Evolutionary conservation across 2,329 filamentous ascomycete genomes (phyloP), one percentile per base, ranked within the genome.

Genomic region (Ceratocystis destructans): DNA sequence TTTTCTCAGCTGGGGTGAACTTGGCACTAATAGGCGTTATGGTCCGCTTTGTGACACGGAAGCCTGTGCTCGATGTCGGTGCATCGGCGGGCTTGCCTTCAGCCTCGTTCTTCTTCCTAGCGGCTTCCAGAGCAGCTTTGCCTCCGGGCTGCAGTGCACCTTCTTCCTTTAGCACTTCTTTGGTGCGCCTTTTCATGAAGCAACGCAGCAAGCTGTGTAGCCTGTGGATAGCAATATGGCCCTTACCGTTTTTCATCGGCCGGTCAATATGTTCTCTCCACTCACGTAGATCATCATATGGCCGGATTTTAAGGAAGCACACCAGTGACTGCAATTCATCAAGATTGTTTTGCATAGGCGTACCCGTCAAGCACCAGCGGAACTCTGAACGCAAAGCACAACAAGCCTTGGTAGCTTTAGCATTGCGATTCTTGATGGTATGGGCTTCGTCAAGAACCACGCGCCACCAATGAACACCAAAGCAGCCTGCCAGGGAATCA

Each of bases 151-250:
- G 88, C 20, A 95, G 78, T 0, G 89, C 90, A 10, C 90, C 89
- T 10, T 90, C 90, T 71, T 90, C 82, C 76, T 94, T 96, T 68
- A 99, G 78, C n/a, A 99, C 90, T 25, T 96, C 91, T 76, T 99
- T 99, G 7, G 92, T 97, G 53, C 94, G 86, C n/a, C 94, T 87
- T 78, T 97, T 96, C 94, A 99, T 99, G 77, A 96, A 96, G 66
- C 91, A 93, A 65, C 89, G 87, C 3, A 99, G 79, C 69, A 96
- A 85, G 66, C 88, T 85, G 70, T 96, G 91, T 41, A 99, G 79
- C 57, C 94, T 84, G 63, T 86, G 83, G 74, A 99, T 95, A 17
- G 94, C 93, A 67, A 97, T 82, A 65, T 92, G 89, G 10, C 93
- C 94, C 68, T 88, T 87, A 6, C 92, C 92, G 69, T 88, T 90